phyloP scores from a whole-genome alignment of 805 yeast genomes.

The Candida schatavii region DNA sequence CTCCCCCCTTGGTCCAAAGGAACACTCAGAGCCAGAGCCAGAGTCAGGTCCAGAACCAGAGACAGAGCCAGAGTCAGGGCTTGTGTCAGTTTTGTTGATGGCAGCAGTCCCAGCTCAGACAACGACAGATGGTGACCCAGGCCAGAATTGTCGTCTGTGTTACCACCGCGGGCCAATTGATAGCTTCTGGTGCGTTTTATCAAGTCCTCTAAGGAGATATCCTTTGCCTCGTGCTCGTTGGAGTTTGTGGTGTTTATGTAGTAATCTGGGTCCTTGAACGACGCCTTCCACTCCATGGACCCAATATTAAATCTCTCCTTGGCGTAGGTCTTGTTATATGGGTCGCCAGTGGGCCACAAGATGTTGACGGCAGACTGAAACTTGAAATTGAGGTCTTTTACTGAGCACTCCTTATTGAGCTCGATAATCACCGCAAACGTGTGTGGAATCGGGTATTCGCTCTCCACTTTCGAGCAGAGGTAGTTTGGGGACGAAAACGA shows the following conservation, averaged over 20 bases:
- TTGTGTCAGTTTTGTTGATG: no score
- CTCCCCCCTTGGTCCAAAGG: background rate
- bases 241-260: slow-evolving; percentile 40
- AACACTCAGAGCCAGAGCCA: background rate
- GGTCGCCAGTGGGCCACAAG: slow-evolving; percentile 55
- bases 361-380: slow-evolving; percentile 43
- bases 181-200: slow-evolving; percentile 38
- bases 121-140: slow-evolving; percentile 8
- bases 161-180: slow-evolving; percentile 15
- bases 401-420: slow-evolving; percentile 35
- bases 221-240: slow-evolving; percentile 41
- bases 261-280: slow-evolving; percentile 42
- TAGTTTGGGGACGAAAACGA: slow-evolving; percentile 30
- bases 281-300: slow-evolving; percentile 44
- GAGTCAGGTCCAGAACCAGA: no score
- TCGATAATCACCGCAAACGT: slow-evolving; percentile 52
- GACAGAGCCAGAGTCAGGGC: no score
- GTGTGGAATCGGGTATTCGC: slow-evolving; percentile 45
- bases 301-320: slow-evolving; percentile 52
- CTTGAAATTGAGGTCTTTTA: slow-evolving; percentile 39
- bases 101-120: slow-evolving; percentile 4
- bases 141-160: slow-evolving; percentile 2
- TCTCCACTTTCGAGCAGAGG: slow-evolving; percentile 33
- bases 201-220: slow-evolving; percentile 42
- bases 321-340: slow-evolving; percentile 40